Percentiles rank a stretch among this genome's conserved stretches.
Evolutionary conservation across 768 basidiomycete genomes (phyloP).

Genomic region (Austroboletus eburneus): DNA sequence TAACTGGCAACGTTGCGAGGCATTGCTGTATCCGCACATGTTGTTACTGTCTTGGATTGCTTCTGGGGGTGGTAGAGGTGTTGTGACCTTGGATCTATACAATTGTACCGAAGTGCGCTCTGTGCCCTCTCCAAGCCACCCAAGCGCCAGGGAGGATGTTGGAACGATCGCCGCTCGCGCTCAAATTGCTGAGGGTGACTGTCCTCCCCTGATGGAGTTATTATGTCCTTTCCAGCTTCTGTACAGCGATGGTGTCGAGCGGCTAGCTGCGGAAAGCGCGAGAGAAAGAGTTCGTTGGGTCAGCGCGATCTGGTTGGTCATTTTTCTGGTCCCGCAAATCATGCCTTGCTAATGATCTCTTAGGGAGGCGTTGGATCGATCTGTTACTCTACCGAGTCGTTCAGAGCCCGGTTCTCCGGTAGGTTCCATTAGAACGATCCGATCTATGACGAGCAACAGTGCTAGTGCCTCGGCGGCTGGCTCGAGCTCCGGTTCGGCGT

Average conservation of each 20-base stretch:
- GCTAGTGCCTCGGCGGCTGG: conserved; percentile 30
- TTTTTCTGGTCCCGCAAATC: background rate
- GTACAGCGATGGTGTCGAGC: conserved; percentile 85
- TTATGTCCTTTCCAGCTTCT: conserved; percentile 89
- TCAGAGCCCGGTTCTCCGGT: conserved; percentile 43
- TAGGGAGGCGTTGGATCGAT: conserved; percentile 77
- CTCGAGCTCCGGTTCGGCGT: conserved; percentile 53
- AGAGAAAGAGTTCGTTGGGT: conserved; percentile 89
- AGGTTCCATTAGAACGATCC: conserved; percentile 67
- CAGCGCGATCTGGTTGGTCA: conserved; percentile 75
- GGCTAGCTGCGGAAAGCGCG: conserved; percentile 85
- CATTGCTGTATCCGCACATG: conserved; percentile 77
- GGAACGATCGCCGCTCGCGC: conserved; percentile 76
- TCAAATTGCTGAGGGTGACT: conserved; percentile 47
- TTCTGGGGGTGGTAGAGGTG: conserved; percentile 75
- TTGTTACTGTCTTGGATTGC: conserved; percentile 86
- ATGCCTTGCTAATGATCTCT: conserved; percentile 1
- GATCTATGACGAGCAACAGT: conserved; percentile 47
- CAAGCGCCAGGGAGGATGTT: conserved; percentile 77
- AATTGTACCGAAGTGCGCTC: conserved; percentile 86
- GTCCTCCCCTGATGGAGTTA: conserved; percentile 55
- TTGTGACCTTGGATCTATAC: conserved; percentile 81
- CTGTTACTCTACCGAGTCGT: conserved; percentile 47
- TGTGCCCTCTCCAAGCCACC: conserved; percentile 77
- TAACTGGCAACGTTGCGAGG: conserved; percentile 79